These are phyloP conservation scores for Ophiostoma ulmi DNA, from an alignment of 2,329 filamentous ascomycete species.

Conservation along the genomic window DNA sequence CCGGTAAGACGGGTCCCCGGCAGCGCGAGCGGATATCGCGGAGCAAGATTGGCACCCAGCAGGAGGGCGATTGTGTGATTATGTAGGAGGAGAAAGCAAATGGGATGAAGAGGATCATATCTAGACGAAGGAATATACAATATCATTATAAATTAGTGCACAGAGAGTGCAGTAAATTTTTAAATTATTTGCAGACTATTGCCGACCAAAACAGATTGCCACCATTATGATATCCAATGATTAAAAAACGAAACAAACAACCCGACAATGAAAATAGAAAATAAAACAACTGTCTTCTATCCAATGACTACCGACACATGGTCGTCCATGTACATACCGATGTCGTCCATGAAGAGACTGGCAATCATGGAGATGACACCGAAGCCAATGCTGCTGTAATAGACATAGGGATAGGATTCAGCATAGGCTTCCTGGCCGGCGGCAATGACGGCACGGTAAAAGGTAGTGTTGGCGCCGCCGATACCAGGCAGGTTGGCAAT, in stretches of 20 bases:
- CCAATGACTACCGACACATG: conserved; percentile 50
- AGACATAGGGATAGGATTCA: conserved; percentile 56
- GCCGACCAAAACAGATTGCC: not conserved
- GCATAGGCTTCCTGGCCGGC: conserved; percentile 55
- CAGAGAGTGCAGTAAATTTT: not conserved
- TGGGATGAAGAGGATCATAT: not conserved
- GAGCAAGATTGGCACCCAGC: conserved; percentile 59
- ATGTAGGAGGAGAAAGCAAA: conserved; percentile 46
- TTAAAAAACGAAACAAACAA: not conserved
- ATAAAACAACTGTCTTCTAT: not conserved
- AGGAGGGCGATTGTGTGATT: conserved; percentile 80
- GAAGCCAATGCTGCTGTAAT: conserved; percentile 57
- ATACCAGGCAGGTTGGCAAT: conserved; percentile 49
- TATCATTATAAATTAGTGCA: not conserved
- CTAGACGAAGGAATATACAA: not conserved
- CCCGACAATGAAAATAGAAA: not conserved
- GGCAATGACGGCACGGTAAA: conserved; percentile 42
- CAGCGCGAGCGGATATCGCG: conserved; percentile 74
- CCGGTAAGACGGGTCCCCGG: conserved; percentile 66
- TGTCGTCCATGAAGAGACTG: conserved; percentile 54
- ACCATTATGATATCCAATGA: conserved; percentile 1
- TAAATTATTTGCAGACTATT: not conserved
- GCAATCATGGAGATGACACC: conserved; percentile 53
- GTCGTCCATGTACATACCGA: conserved; percentile 54
- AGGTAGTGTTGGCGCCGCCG: conserved; percentile 32